Conservation (phyloP, 139 green algal genomes). For the Chlamydomonas incerta region DNA sequence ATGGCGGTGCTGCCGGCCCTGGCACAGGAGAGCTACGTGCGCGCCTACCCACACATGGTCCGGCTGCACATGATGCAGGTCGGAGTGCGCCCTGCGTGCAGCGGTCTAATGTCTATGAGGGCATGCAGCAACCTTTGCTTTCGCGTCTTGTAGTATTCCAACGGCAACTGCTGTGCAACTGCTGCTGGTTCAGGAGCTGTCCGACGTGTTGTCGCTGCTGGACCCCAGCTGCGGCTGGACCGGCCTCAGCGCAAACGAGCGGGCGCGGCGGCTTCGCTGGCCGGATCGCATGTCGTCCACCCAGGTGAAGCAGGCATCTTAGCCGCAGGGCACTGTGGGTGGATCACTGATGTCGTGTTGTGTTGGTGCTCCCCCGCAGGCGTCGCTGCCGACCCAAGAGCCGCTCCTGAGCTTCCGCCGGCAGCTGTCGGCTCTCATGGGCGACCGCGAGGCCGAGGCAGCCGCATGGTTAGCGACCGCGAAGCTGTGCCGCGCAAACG, state of each 20-base stretch:
- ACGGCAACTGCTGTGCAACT: not conserved
- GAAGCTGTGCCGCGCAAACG: constrained; percentile 81
- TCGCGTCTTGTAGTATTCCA: too few species aligned
- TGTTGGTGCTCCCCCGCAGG: not conserved
- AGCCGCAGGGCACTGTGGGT: too few species aligned
- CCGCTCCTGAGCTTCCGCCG: constrained; percentile 88
- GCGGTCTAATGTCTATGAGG: too few species aligned
- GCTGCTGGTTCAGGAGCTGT: constrained; percentile 47
- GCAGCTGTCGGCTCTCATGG: constrained; percentile 75
- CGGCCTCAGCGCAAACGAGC: not conserved
- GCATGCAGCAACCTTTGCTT: too few species aligned
- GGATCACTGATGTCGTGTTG: too few species aligned
- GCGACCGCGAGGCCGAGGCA: constrained; percentile 67
- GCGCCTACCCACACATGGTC: constrained; percentile 90
- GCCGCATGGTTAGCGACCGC: constrained; percentile 86
- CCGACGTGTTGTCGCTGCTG: constrained; percentile 50
- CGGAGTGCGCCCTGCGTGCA: too few species aligned
- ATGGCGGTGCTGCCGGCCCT: constrained; percentile 82
- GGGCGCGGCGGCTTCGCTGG: constrained; percentile 73
- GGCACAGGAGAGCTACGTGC: constrained; percentile 86
- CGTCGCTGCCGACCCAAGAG: constrained; percentile 72
- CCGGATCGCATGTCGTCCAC: constrained; percentile 74
- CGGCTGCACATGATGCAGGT: constrained; percentile 90
- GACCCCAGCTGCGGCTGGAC: constrained; percentile 28
- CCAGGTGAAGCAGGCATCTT: constrained; percentile 54